Percentiles rank a stretch among this genome's conserved stretches.
phyloP scores from a whole-genome alignment of 257 asterid species.

The Euphrasia confusa region DNA sequence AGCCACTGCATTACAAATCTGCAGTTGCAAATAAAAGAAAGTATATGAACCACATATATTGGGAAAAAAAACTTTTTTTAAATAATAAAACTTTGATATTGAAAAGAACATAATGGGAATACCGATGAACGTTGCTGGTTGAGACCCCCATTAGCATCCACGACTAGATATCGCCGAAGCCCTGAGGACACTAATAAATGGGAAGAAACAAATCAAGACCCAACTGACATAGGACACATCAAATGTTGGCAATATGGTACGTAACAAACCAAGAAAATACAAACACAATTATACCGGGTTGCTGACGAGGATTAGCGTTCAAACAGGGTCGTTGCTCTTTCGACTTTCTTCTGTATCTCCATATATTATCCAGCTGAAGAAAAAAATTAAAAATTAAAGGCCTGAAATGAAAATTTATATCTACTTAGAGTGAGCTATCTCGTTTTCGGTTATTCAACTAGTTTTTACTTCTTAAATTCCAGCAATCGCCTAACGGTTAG shows the following conservation, averaged over 20 bases:
- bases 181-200: slow-evolving; percentile 31
- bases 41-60: not conserved
- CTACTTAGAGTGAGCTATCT: too few relatives aligned
- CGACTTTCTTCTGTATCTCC: slow-evolving; percentile 75
- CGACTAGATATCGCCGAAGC: slow-evolving; percentile 47
- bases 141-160: slow-evolving; percentile 90
- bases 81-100: not conserved
- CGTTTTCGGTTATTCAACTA: not conserved
- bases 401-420: not conserved
- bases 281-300: slow-evolving; percentile 26
- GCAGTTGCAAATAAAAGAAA: slow-evolving; percentile 1
- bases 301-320: slow-evolving; percentile 34
- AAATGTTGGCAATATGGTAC: not conserved
- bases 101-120: slow-evolving; percentile 20
- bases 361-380: slow-evolving; percentile 51
- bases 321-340: slow-evolving; percentile 56
- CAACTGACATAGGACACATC: slow-evolving; percentile 4
- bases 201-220: not conserved
- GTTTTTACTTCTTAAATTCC: not conserved
- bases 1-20: slow-evolving; percentile 94
- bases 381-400: not conserved
- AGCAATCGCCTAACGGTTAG: too few relatives aligned
- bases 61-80: not conserved
- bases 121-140: slow-evolving; percentile 93
- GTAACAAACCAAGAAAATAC: not conserved